These are phyloP conservation scores for Psilocybe cubensis DNA, from an alignment of 768 basidiomycete species.

Conservation along the genomic window DNA sequence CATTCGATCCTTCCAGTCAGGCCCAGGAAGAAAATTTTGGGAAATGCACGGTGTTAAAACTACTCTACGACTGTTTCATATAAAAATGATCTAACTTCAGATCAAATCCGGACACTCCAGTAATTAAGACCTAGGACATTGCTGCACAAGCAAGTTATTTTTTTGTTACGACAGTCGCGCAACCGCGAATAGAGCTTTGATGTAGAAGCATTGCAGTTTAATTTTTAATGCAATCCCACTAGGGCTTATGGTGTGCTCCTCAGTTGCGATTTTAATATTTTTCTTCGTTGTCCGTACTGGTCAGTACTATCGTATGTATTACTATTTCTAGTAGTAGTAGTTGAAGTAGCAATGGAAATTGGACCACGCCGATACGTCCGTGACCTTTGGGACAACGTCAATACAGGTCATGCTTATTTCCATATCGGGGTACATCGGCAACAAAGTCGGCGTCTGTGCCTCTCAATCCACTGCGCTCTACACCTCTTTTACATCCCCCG, in stretches of 20 bases:
- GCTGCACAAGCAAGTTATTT: not conserved
- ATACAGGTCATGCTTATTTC: conserved; percentile 29
- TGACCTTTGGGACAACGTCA: too few relatives aligned
- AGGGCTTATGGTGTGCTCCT: not conserved
- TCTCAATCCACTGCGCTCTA: conserved; percentile 14
- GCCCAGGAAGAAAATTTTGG: conserved; percentile 5
- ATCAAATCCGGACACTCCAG: conserved; percentile 7
- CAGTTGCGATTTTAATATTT: too few relatives aligned
- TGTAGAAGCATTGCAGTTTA: not conserved
- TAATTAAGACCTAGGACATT: conserved; percentile 12
- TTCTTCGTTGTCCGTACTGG: too few relatives aligned
- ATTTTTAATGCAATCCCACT: not conserved
- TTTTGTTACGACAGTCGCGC: not conserved
- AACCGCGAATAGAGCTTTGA: not conserved
- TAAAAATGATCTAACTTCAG: conserved; percentile 9
- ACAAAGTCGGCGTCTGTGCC: conserved; percentile 15
- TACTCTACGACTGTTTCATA: conserved; percentile 15
- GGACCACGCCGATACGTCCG: too few relatives aligned
- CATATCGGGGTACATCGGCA: conserved; percentile 43
- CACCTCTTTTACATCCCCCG: conserved; percentile 3
- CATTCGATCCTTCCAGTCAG: not conserved
- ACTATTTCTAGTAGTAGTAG: too few relatives aligned
- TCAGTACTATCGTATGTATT: too few relatives aligned
- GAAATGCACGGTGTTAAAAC: conserved; percentile 10
- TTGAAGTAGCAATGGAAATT: too few relatives aligned